These are phyloP conservation scores for Aurifilum marmelostoma DNA, from an alignment of 2,329 filamentous ascomycete genomes.

Conservation along the genomic window DNA sequence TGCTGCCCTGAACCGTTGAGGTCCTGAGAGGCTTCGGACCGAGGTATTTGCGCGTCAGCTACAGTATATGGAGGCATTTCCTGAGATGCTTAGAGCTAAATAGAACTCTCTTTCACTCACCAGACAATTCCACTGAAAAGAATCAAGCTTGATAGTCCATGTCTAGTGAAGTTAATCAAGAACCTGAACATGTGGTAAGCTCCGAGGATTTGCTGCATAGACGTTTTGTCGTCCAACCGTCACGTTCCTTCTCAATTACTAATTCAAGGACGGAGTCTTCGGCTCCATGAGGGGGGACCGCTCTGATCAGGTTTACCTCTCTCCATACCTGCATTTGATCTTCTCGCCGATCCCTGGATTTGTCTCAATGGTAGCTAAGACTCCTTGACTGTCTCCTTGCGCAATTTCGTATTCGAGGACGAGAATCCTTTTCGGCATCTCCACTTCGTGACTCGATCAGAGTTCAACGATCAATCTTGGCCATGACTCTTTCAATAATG, in stretches of 20 bases:
- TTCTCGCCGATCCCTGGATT: too few species aligned
- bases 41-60: too few species aligned
- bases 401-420: neutral
- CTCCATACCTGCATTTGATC: too few species aligned
- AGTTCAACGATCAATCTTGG: neutral
- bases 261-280: neutral
- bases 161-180: too few species aligned
- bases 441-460: neutral
- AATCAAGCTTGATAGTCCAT: too few species aligned
- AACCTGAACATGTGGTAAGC: neutral
- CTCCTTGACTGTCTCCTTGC: neutral
- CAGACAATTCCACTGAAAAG: too few species aligned
- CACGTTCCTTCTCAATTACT: neutral
- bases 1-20: too few species aligned
- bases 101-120: too few species aligned
- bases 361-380: neutral
- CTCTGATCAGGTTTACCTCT: too few species aligned
- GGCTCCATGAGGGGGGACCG: neutral
- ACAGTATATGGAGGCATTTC: too few species aligned
- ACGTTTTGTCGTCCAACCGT: neutral
- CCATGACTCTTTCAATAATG: neutral
- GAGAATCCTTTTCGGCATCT: neutral
- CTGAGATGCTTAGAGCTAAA: too few species aligned
- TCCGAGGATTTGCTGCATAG: neutral
- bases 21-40: too few species aligned